Conservation (phyloP, 1,284 basidiomycete species). For the Sutorius eximius region DNA sequence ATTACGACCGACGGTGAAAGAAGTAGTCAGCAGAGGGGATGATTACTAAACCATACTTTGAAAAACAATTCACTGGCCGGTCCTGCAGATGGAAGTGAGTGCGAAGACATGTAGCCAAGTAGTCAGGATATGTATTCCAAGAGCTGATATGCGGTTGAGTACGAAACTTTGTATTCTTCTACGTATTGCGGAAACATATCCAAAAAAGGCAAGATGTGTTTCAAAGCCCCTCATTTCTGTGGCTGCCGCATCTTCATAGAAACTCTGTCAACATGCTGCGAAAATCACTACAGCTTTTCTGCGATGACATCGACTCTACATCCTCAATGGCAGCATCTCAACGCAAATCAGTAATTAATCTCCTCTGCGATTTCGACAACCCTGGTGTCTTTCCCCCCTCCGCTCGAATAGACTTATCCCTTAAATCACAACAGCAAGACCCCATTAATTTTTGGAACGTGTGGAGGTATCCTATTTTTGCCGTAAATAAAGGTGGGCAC, state of each 20-base stretch:
- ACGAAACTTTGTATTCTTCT: background rate
- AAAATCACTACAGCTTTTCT: slow-evolving; percentile 27
- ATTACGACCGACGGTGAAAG: slow-evolving; percentile 88
- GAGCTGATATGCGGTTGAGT: slow-evolving; percentile 3
- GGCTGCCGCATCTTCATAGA: background rate
- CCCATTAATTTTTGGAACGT: slow-evolving; percentile 64
- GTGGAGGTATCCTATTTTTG: slow-evolving; percentile 66
- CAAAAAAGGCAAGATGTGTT: slow-evolving; percentile 19
- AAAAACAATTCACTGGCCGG: background rate
- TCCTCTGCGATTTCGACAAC: slow-evolving; percentile 63
- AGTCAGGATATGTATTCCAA: background rate
- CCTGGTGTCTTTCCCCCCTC: slow-evolving; percentile 68
- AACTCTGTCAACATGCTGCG: slow-evolving; percentile 20
- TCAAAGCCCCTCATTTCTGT: no score
- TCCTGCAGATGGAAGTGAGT: slow-evolving; percentile 9
- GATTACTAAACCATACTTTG: slow-evolving; percentile 64
- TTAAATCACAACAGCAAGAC: slow-evolving; percentile 53
- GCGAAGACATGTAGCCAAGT: background rate
- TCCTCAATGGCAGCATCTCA: slow-evolving; percentile 20
- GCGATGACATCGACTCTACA: slow-evolving; percentile 7
- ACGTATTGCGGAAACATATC: slow-evolving; percentile 19
- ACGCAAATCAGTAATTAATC: slow-evolving; percentile 20
- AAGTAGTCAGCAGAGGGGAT: slow-evolving; percentile 92
- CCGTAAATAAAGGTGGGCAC: slow-evolving; percentile 62
- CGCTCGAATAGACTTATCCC: slow-evolving; percentile 62